Evolutionary conservation across 2,329 filamentous ascomycete species (phyloP).

Genomic region (Xylaria sp.): DNA sequence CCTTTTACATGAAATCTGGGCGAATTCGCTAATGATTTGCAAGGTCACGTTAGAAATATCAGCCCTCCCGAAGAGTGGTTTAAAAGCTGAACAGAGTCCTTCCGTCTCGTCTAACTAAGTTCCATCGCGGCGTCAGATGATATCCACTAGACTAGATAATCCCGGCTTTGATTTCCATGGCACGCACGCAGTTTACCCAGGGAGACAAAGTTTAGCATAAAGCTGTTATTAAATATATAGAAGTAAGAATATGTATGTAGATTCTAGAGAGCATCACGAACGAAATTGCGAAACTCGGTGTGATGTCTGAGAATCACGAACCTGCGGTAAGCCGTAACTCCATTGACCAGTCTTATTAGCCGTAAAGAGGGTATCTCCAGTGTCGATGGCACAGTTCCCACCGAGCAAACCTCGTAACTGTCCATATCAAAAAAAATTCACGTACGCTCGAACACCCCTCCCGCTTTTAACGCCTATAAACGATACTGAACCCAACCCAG

Average conservation of each 20-base stretch:
- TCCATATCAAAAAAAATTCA: constrained; percentile 6
- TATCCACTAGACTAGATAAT: not conserved
- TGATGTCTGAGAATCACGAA: constrained; percentile 6
- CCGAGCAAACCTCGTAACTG: constrained; percentile 2
- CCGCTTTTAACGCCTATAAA: constrained; percentile 3
- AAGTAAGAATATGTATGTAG: constrained; percentile 6
- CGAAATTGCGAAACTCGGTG: not conserved
- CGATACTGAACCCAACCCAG: constrained; percentile 18
- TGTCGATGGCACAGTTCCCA: constrained; percentile 4
- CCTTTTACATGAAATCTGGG: not conserved
- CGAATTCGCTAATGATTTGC: constrained; percentile 29
- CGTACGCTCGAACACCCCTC: not conserved
- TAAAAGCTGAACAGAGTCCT: constrained; percentile 31
- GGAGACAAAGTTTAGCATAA: not conserved
- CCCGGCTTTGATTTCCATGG: not conserved
- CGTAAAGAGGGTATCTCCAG: constrained; percentile 26
- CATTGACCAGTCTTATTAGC: constrained; percentile 2
- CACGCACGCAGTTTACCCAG: not conserved
- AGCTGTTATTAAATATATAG: constrained; percentile 15
- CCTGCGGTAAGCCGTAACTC: constrained; percentile 17
- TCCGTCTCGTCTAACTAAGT: constrained; percentile 10
- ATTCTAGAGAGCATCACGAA: constrained; percentile 16
- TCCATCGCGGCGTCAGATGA: not conserved
- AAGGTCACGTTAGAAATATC: constrained; percentile 55
- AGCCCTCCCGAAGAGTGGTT: constrained; percentile 39